These are phyloP conservation scores for Penicillium expansum DNA, from an alignment of 2,329 filamentous ascomycete species.

Conservation along the genomic window DNA sequence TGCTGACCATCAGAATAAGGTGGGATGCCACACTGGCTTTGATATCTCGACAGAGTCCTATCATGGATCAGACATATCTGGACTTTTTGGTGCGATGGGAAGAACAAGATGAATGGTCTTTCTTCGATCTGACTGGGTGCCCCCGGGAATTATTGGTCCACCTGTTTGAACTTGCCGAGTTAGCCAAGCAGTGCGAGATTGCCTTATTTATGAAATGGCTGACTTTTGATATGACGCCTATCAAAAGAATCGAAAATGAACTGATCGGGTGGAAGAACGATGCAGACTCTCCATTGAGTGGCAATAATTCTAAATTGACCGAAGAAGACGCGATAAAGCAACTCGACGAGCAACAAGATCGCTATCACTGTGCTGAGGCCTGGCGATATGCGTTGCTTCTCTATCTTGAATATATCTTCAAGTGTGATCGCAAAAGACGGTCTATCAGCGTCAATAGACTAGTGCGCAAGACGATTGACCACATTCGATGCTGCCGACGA, in stretches of 20 bases:
- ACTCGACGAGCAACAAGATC: constrained; percentile 22
- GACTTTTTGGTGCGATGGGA: too few relatives aligned
- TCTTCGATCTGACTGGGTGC: too few relatives aligned
- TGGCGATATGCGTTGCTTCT: constrained; percentile 36
- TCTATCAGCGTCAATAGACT: constrained; percentile 19
- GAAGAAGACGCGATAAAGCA: constrained; percentile 16
- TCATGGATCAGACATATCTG: too few relatives aligned
- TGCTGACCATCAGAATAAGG: too few relatives aligned
- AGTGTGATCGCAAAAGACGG: constrained; percentile 11
- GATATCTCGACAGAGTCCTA: too few relatives aligned
- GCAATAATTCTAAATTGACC: not conserved
- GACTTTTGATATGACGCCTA: constrained; percentile 15
- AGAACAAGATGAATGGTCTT: too few relatives aligned
- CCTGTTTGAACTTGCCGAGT: constrained; percentile 26
- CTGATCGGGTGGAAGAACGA: not conserved
- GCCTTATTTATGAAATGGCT: constrained; percentile 32
- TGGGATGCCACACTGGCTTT: too few relatives aligned
- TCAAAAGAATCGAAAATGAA: constrained; percentile 23
- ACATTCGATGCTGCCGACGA: constrained; percentile 30
- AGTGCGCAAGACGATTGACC: constrained; percentile 30
- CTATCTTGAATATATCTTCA: constrained; percentile 34
- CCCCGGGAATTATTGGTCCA: too few relatives aligned
- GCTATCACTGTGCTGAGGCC: constrained; percentile 36
- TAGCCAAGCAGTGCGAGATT: constrained; percentile 31
- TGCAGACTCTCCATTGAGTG: not conserved